phyloP scores from a whole-genome alignment of 2,329 filamentous ascomycete species.

The Fusarium napiforme region DNA sequence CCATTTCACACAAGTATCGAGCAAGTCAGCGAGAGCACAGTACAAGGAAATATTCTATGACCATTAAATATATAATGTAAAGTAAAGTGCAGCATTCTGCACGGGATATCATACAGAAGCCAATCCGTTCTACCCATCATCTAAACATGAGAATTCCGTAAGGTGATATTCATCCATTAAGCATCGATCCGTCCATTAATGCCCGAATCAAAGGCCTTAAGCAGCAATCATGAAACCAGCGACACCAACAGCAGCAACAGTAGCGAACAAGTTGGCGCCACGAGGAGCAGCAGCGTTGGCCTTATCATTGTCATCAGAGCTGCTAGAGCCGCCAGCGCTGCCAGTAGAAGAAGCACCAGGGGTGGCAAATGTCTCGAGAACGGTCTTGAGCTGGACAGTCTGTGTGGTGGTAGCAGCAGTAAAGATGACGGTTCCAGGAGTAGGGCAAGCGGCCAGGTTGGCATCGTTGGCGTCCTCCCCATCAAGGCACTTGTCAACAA shows the following conservation, averaged over 20 bases:
- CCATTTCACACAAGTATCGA: not conserved
- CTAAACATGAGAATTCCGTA: not conserved
- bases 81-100: not conserved
- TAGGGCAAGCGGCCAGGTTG: not conserved
- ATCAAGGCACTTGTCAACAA: conserved; percentile 7
- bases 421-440: conserved; percentile 12
- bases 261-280: conserved; percentile 2
- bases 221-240: conserved; percentile 20
- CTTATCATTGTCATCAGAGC: not conserved
- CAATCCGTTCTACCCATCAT: not conserved
- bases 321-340: not conserved
- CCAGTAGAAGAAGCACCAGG: not conserved
- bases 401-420: conserved; percentile 20
- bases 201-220: not conserved
- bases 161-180: not conserved
- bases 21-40: not conserved
- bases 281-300: not conserved
- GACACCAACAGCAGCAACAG: conserved; percentile 7
- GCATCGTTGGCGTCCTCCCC: not conserved
- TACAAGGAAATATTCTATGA: not conserved
- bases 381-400: conserved; percentile 14
- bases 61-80: not conserved
- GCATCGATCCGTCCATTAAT: not conserved
- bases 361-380: not conserved
- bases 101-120: conserved; percentile 25